Base-by-base conservation (phyloP, 139 green algal genomes). In the Chlorella sorokiniana region DNA sequence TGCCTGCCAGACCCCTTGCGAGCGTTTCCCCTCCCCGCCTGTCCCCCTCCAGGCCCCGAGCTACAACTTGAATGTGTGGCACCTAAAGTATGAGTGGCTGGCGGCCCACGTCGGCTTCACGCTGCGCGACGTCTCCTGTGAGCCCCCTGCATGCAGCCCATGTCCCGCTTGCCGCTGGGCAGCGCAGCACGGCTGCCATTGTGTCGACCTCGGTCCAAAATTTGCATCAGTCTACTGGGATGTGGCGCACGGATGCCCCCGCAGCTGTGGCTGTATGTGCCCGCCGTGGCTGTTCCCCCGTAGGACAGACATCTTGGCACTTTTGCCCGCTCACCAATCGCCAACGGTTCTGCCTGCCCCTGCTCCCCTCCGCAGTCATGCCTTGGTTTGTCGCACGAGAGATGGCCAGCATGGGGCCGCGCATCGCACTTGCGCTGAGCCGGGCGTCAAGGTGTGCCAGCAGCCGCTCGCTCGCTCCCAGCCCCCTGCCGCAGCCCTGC, bases 61-160 rank as follows among this genome's bases (percentile, higher is more conserved):
- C 61, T 62, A 38, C 45, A 48, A 42, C 62, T 33, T 72, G 27
- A 38, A 23, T 23, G 25, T 67, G 8, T 41, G 69, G 37, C 76
- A 87, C 41, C n/a, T 83, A 16, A 87, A 84, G 69, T 59, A 76
- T 37, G 76, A 83, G 31, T 87, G 83, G 83, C 80, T 87, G 76
- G 52, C 38, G 8, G 83, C 84, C 52, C 83, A 79, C 31, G 42
- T 63, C 23, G 64, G 52, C 20, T 44, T 80, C n/a, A 63, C 37
- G 0, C 45, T 83, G 27, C 75, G 81, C 2, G 76, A 87, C 35
- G n/a, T 79, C n/a, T 61, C 76, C 20, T 42, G 76, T 78, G 48
- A 65, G 71, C n/a, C n/a, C n/a, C n/a, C n/a, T 20, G 20, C 22
- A 23, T 23, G 10, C 31, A 42, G n/a, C 31, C 25, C 8, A 25